Conservation (phyloP, 768 basidiomycete genomes). For the Trametes sanguinea region DNA sequence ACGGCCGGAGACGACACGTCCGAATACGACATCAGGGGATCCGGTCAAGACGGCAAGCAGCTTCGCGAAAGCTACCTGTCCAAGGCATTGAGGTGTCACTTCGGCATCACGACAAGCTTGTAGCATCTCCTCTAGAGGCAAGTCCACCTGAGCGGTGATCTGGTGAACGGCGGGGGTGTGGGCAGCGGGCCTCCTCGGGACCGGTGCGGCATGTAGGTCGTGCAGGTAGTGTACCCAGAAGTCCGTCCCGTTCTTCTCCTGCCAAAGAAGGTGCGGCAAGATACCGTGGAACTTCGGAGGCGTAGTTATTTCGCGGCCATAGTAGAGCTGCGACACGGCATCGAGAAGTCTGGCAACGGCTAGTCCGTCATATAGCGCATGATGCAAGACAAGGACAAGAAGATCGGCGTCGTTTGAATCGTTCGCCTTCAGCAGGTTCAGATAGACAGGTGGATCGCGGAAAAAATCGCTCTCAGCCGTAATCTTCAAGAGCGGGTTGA, state of each 20-base stretch:
- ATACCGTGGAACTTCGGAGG: constrained; percentile 40
- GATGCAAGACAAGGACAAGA: constrained; percentile 47
- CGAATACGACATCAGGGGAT: constrained; percentile 44
- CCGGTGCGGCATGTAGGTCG: not conserved
- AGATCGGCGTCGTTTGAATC: not conserved
- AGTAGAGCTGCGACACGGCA: constrained; percentile 37
- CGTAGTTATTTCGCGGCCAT: constrained; percentile 11
- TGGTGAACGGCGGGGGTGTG: constrained; percentile 2
- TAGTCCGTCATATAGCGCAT: constrained; percentile 50
- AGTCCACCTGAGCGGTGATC: not conserved
- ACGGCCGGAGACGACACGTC: constrained; percentile 49
- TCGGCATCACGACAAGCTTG: constrained; percentile 15
- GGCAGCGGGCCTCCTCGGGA: not conserved
- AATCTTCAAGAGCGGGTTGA: constrained; percentile 5
- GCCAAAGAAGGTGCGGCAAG: constrained; percentile 39
- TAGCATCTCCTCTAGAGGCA: constrained; percentile 3
- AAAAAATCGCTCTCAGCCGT: constrained; percentile 30
- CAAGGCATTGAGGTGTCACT: constrained; percentile 41
- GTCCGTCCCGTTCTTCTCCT: constrained; percentile 39
- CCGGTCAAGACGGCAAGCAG: constrained; percentile 26
- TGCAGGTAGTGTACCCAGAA: constrained; percentile 37
- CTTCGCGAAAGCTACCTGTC: constrained; percentile 36
- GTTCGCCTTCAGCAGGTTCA: constrained; percentile 9
- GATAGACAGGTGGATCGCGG: constrained; percentile 36
- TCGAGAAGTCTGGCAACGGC: constrained; percentile 42